Base-by-base conservation (phyloP, 2,329 filamentous ascomycete genomes). In the Davidsoniella australis region DNA sequence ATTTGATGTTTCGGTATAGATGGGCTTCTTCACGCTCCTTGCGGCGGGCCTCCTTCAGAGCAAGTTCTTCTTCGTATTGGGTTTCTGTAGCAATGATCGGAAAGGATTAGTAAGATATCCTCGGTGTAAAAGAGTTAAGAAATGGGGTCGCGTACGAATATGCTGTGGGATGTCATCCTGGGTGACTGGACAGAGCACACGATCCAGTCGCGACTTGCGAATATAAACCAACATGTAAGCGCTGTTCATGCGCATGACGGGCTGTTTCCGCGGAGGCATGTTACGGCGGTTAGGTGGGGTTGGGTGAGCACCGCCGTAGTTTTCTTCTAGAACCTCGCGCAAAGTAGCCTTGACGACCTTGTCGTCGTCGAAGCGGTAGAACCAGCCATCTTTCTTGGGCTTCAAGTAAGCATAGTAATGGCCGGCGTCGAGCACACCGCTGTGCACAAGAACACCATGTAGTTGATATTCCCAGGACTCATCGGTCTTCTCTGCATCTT, bases 191-290 rank as follows among this genome's bases (percentile, higher is more conserved):
- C 81, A 76, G 48, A 98, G 71, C 44, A 96, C 80, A 56, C 84
- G 73, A 59, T 94, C 84, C n/a, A 94, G 66, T 50, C 81, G 77
- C 47, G 81, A 83, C 62, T 94, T 85, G 42, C 91, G 81, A 56
- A 98, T 86, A 61, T 98, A 98, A 2, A 98, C 93, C 70, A 98
- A 67, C 91, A 98, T 98, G 70, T 98, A 98, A 4, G 91, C 93
- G 62, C 88, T 98, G 64, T 79, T 81, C 53, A 78, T 75, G 48
- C 78, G 72, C 65, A 80, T 73, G 57, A 77, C 63, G 1, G 76
- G 74, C 3, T 68, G 73, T 62, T 75, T 78, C 45, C 71, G 68
- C n/a, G 66, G 58, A 2, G 66, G 62, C 2, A 66, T 60, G n/a
- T 70, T 69, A 10, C 66, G 57, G 40, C 65, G 64, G 8, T 69